Conservation (phyloP, 257 asterid genomes). For the Solanum sitiens region DNA sequence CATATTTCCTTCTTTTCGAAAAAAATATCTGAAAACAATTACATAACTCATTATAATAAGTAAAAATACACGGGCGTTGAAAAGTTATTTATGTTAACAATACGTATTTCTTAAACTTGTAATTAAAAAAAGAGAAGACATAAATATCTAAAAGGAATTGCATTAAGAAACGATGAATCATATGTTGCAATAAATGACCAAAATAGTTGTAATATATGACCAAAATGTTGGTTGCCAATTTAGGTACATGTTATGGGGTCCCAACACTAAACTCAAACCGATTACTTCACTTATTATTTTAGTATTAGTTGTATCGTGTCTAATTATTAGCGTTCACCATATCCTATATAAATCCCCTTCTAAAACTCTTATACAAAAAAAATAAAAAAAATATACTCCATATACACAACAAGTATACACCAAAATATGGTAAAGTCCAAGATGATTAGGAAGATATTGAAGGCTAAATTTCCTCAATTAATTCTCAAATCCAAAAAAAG, state of each 20-base stretch:
- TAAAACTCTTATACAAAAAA: not conserved
- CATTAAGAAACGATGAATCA: not conserved
- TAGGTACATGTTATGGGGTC: not conserved
- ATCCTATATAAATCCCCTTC: not conserved
- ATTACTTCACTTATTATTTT: too few relatives aligned
- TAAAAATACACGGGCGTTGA: too few relatives aligned
- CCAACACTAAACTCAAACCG: not conserved
- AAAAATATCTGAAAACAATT: too few relatives aligned
- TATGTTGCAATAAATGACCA: not conserved
- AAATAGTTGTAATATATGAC: not conserved
- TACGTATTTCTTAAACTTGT: not conserved
- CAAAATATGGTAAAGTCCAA: not conserved
- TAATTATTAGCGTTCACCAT: not conserved
- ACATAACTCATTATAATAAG: too few relatives aligned
- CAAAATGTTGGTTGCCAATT: not conserved
- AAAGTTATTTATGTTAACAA: not conserved
- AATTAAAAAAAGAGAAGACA: not conserved
- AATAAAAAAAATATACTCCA: not conserved
- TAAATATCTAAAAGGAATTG: not conserved
- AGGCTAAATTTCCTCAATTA: not conserved
- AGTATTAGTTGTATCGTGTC: not conserved
- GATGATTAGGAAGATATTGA: not conserved
- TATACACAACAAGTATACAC: not conserved
- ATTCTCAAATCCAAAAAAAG: not conserved
- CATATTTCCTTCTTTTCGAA: too few relatives aligned